These are phyloP conservation scores for Blastocladiella emersonii DNA, from an alignment of 371 early-diverging fungal species.

Conservation along the genomic window DNA sequence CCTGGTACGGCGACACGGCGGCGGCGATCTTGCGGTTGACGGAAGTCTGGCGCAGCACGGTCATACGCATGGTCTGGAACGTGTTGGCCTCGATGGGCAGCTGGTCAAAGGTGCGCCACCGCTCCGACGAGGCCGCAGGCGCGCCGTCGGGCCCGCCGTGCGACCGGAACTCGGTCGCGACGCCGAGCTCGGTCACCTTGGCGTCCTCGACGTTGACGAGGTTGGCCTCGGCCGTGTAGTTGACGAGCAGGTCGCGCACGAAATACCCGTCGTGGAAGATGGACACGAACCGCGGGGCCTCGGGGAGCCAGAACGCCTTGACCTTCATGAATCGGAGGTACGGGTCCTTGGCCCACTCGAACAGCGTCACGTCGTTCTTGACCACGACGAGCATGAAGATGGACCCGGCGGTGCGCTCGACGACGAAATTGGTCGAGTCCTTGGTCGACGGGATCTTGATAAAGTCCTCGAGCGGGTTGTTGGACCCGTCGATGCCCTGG, in stretches of 20 bases:
- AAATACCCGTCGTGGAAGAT: slow-evolving; percentile 33
- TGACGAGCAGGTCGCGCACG: slow-evolving; percentile 33
- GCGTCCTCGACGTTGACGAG: slow-evolving; percentile 28
- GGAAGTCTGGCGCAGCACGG: slow-evolving; percentile 13
- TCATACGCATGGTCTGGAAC: slow-evolving; percentile 16
- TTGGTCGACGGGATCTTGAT: slow-evolving; percentile 35
- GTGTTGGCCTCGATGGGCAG: slow-evolving; percentile 35
- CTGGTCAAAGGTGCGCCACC: slow-evolving; percentile 35
- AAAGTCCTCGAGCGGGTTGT: slow-evolving; percentile 31
- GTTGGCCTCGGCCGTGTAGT: slow-evolving; percentile 33
- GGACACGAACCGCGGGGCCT: slow-evolving; percentile 31
- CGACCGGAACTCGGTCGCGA: slow-evolving; percentile 25
- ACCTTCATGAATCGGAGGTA: slow-evolving; percentile 44
- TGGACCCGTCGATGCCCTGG: slow-evolving; percentile 1
- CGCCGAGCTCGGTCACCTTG: slow-evolving; percentile 29
- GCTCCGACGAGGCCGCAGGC: slow-evolving; percentile 2
- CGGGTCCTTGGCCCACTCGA: slow-evolving; percentile 45
- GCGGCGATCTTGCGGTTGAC: slow-evolving; percentile 34
- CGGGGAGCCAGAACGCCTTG: slow-evolving; percentile 46
- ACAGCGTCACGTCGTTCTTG: slow-evolving; percentile 28
- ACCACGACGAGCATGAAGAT: slow-evolving; percentile 31
- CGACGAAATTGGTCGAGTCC: slow-evolving; percentile 27
- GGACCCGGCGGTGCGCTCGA: slow-evolving; percentile 30
- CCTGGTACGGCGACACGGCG: slow-evolving; percentile 13
- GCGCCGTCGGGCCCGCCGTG: slow-evolving; percentile 8